A percentile compares a stretch with the other conserved stretches of the same genome.
Evolutionary conservation across 2,329 filamentous ascomycete genomes (phyloP).

Genomic region (Huntiella abstrusa): DNA sequence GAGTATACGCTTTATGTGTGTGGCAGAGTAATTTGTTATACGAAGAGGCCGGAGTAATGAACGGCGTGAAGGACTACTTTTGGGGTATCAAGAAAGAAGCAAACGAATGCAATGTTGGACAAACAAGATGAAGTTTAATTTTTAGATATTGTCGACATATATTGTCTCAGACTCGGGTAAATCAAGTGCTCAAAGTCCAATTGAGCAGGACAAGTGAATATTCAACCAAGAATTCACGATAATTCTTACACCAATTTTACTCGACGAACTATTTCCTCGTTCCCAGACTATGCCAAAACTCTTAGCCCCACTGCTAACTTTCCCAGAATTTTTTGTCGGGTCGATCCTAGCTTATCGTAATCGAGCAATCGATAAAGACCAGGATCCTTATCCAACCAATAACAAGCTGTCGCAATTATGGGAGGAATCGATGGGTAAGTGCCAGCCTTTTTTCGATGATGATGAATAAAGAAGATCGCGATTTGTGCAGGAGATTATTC

Average conservation of each 20-base stretch:
- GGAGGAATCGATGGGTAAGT: background rate
- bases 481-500: too few relatives aligned
- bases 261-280: background rate
- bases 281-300: too few relatives aligned
- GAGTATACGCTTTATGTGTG: background rate
- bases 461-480: too few relatives aligned
- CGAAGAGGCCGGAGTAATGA: background rate
- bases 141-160: background rate
- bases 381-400: conserved; percentile 11
- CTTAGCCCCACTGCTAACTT: conserved; percentile 7
- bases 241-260: background rate
- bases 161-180: too few relatives aligned
- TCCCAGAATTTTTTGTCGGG: conserved; percentile 11
- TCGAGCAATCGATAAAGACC: conserved; percentile 11
- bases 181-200: too few relatives aligned
- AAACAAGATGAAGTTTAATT: background rate
- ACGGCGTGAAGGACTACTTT: too few relatives aligned
- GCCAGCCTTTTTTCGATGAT: conserved; percentile 2
- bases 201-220: background rate
- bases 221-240: background rate
- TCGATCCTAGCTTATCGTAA: conserved; percentile 10
- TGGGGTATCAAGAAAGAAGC: conserved; percentile 1
- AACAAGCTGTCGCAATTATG: conserved; percentile 6
- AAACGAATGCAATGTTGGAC: background rate
- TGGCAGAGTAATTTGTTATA: background rate